These are phyloP conservation scores for Catunica adiposa DNA, from an alignment of 2,329 filamentous ascomycete species.

Conservation along the genomic window DNA sequence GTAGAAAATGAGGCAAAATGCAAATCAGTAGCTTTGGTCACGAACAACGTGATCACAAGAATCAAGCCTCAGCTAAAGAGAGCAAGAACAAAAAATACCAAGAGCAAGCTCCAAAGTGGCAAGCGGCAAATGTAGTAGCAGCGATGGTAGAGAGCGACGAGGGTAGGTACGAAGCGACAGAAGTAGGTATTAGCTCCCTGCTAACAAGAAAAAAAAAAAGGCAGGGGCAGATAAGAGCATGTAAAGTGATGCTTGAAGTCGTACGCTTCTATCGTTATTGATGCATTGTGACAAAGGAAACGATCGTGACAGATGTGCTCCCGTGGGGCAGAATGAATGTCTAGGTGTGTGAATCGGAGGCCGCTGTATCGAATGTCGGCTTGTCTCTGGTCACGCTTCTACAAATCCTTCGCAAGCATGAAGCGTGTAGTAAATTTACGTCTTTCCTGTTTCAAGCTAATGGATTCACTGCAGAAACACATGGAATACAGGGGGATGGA, in stretches of 20 bases:
- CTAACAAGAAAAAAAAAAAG: neutral
- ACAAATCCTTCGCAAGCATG: neutral
- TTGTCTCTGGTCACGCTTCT: neutral
- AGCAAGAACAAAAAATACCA: neutral
- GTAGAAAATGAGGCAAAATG: too few relatives aligned
- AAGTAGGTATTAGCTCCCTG: neutral
- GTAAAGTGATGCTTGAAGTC: neutral
- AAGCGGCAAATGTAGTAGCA: neutral
- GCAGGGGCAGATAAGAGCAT: neutral
- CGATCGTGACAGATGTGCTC: neutral
- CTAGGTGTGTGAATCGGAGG: neutral
- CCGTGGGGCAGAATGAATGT: neutral
- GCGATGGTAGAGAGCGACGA: neutral
- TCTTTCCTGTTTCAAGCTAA: neutral
- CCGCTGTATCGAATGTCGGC: neutral
- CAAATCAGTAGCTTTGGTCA: too few relatives aligned
- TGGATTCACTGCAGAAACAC: slow-evolving; percentile 5
- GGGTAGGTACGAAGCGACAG: neutral
- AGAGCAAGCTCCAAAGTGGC: neutral
- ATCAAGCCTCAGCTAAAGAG: neutral
- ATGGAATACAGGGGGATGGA: slow-evolving; percentile 9
- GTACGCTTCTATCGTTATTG: too few relatives aligned
- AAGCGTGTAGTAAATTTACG: neutral
- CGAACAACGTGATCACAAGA: too few relatives aligned
- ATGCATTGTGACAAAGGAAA: too few relatives aligned